Evolutionary conservation across 2,329 filamentous ascomycete species (phyloP), one percentile per base, ranked within the genome.

Genomic region (Trichoderma cornu-damae): DNA sequence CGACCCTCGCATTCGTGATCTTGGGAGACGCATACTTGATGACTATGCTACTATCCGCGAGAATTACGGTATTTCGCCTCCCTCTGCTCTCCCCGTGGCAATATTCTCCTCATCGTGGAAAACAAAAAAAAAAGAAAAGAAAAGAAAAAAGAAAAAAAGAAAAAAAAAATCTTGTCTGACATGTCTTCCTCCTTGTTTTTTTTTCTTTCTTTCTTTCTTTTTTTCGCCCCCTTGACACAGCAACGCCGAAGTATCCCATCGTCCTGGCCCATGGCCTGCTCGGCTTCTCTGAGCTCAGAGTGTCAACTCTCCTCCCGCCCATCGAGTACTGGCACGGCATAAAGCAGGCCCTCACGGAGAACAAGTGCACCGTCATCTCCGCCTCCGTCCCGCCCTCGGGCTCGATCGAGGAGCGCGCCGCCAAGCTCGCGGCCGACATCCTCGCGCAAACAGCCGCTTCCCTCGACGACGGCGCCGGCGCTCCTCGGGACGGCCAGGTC

Each of bases 311-410:
- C 63, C 71, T 86, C 2, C 82, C 83, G 0, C 69, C 78, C 2
- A 75, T 86, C 34, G 77, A 82, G 44, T 86, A 87, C 73, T 87
- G 84, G 84, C 78, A 79, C 61, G 84, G 84, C 50, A 87, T 87
- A 61, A 75, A 75, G 20, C 77, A 83, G 16, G 83, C 81, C 11
- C 74, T 87, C 43, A 69, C 64, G 6, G 75, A 77, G 6, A 79
- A 81, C 58, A 77, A 77, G 43, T 73, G 79, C 9, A 73, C 78
- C 61, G 82, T 87, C 52, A 79, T 86, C 59, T 81, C 80, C 1
- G 76, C 84, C n/a, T 72, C 78, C 1, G 84, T 87, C 1, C 84
- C 84, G 4, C 79, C 84, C 9, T 82, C 81, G 3, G 79, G 78
- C 35, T 82, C 77, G 58, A 86, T 87, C 65, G 79, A 82, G 68